These are phyloP conservation scores for Lachnellula willkommii DNA, from an alignment of 2,329 filamentous ascomycete genomes.

Conservation along the genomic window DNA sequence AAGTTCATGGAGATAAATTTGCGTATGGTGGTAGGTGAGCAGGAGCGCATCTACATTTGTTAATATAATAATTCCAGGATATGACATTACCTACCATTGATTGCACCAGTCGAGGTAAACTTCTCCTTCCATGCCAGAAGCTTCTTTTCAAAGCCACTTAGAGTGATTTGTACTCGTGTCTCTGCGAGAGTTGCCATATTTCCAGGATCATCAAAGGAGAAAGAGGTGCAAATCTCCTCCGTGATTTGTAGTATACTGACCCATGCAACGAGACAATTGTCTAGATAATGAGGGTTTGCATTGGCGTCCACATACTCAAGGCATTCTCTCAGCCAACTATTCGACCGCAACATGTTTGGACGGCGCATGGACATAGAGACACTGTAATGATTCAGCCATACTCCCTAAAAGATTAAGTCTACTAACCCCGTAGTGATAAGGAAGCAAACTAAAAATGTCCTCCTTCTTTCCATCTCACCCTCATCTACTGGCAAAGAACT, in stretches of 20 bases:
- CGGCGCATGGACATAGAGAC: slow-evolving; percentile 37
- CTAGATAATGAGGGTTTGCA: slow-evolving; percentile 29
- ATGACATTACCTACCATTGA: slow-evolving; percentile 11
- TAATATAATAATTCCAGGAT: background rate
- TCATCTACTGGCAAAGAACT: slow-evolving; percentile 3
- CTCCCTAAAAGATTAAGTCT: background rate
- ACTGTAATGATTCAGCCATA: slow-evolving; percentile 19
- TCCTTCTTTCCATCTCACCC: slow-evolving; percentile 31
- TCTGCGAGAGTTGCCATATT: slow-evolving; percentile 44
- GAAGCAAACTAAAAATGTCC: slow-evolving; percentile 36
- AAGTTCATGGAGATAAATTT: slow-evolving; percentile 52
- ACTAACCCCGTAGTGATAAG: slow-evolving; percentile 29
- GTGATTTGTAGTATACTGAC: slow-evolving; percentile 39
- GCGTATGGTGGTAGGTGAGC: slow-evolving; percentile 43
- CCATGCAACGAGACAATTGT: slow-evolving; percentile 35
- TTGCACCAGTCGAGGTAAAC: slow-evolving; percentile 28
- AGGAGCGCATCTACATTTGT: slow-evolving; percentile 13
- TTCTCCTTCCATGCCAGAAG: slow-evolving; percentile 40
- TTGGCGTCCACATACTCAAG: slow-evolving; percentile 34
- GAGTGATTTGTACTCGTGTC: slow-evolving; percentile 44
- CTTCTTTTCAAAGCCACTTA: slow-evolving; percentile 47
- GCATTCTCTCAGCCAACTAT: slow-evolving; percentile 37
- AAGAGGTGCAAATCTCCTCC: slow-evolving; percentile 48
- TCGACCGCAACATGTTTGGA: slow-evolving; percentile 38
- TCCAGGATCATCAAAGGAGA: slow-evolving; percentile 39